Conservation (phyloP, 805 yeast species). For the Yamadazyma insecticola region DNA sequence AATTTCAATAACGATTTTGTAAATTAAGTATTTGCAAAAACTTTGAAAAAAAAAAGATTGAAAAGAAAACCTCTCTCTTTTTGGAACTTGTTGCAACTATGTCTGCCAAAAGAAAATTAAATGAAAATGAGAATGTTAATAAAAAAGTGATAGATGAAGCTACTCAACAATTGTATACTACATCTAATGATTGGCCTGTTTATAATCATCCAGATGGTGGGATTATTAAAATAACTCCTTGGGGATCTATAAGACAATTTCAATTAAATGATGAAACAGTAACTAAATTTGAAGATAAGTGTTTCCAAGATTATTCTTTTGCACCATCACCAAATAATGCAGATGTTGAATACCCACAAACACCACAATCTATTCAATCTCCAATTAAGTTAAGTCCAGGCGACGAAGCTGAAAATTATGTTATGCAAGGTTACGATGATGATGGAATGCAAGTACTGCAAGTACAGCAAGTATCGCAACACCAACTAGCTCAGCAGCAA, state of each 20-base stretch:
- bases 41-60: too few relatives aligned
- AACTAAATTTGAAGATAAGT: conserved; percentile 44
- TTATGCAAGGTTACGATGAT: conserved; percentile 26
- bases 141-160: conserved; percentile 13
- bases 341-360: conserved; percentile 14
- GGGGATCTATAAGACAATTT: conserved; percentile 53
- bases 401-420: conserved; percentile 36
- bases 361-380: conserved; percentile 20
- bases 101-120: conserved; percentile 12
- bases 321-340: not conserved
- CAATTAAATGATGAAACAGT: conserved; percentile 42
- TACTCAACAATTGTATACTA: conserved; percentile 13
- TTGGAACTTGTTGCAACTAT: not conserved
- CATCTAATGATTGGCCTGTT: conserved; percentile 47
- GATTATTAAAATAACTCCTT: conserved; percentile 54
- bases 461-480: not conserved
- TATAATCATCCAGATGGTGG: conserved; percentile 63
- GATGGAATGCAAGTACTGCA: not conserved
- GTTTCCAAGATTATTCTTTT: conserved; percentile 20
- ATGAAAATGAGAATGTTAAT: conserved; percentile 5
- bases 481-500: not conserved
- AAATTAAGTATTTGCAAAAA: too few relatives aligned
- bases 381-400: conserved; percentile 28
- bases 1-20: too few relatives aligned
- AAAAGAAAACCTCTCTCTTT: not conserved